These are phyloP conservation scores for Phialocephala subalpina DNA, from an alignment of 2,329 filamentous ascomycete genomes.

Conservation along the genomic window DNA sequence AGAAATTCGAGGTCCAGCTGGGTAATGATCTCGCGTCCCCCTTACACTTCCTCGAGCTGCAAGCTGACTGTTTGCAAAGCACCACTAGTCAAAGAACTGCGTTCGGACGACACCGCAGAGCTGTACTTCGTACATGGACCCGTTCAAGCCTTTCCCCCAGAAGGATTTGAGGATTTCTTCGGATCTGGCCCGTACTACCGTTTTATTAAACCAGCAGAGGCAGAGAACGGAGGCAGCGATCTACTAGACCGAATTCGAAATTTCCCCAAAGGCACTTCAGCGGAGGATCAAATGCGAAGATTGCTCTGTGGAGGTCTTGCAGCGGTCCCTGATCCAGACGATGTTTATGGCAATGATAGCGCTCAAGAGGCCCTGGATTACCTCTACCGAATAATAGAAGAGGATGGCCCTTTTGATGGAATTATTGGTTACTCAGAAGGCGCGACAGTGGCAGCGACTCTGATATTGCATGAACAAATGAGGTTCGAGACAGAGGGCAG, in stretches of 20 bases:
- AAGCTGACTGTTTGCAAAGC: constrained; percentile 44
- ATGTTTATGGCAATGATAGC: constrained; percentile 30
- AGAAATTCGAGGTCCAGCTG: constrained; percentile 66
- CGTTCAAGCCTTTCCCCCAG: constrained; percentile 57
- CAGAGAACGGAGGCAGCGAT: constrained; percentile 34
- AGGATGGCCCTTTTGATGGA: constrained; percentile 56
- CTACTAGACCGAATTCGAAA: constrained; percentile 41
- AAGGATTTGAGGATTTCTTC: constrained; percentile 65
- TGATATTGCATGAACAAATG: constrained; percentile 59
- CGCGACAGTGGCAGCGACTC: constrained; percentile 61
- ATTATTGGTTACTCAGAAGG: constrained; percentile 70
- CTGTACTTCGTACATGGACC: constrained; percentile 62
- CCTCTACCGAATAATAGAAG: constrained; percentile 53
- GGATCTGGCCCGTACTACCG: constrained; percentile 62
- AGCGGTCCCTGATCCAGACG: constrained; percentile 23
- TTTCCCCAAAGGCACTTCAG: constrained; percentile 39
- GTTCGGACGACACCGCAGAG: constrained; percentile 53
- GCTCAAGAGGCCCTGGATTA: constrained; percentile 42
- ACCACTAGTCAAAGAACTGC: constrained; percentile 57
- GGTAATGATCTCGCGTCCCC: constrained; percentile 42
- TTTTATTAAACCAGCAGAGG: constrained; percentile 59
- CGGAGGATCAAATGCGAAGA: constrained; percentile 41
- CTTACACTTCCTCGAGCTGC: constrained; percentile 2
- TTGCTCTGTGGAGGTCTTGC: constrained; percentile 32
- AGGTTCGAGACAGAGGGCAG: constrained; percentile 44